Percentiles rank a stretch among this genome's conserved stretches.
Evolutionary conservation across 371 early-diverging fungal genomes (phyloP).

Genomic region (Haplosporangium sp.): DNA sequence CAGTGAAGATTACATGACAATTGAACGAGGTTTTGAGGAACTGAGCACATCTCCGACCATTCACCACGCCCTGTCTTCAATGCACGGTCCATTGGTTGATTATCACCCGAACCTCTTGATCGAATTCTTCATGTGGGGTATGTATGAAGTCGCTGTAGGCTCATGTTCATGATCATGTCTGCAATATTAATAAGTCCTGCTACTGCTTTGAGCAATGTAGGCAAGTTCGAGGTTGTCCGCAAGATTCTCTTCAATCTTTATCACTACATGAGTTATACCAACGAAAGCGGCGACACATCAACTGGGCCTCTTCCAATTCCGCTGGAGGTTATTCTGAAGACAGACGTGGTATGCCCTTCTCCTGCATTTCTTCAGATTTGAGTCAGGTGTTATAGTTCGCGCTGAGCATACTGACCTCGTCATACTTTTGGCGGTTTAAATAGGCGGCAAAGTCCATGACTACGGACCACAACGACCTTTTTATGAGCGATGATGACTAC

Average conservation of each 20-base stretch:
- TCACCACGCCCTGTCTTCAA: conserved; percentile 63
- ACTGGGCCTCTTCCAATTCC: conserved; percentile 62
- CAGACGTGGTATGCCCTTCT: conserved; percentile 60
- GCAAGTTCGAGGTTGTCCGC: conserved; percentile 76
- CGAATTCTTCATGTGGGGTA: conserved; percentile 84
- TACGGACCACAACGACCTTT: conserved; percentile 32
- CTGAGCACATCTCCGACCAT: conserved; percentile 63
- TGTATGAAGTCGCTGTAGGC: conserved; percentile 13
- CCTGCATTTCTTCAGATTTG: no score
- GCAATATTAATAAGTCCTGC: background rate
- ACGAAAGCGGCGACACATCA: conserved; percentile 58
- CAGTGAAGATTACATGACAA: conserved; percentile 56
- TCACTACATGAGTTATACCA: conserved; percentile 61
- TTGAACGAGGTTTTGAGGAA: conserved; percentile 45
- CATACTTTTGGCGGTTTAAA: background rate
- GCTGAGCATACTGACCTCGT: background rate
- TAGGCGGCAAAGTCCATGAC: conserved; percentile 44
- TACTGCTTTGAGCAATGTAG: conserved; percentile 33
- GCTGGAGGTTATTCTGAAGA: conserved; percentile 61
- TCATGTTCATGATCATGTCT: background rate
- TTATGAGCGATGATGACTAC: conserved; percentile 26
- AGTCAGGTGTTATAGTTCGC: background rate
- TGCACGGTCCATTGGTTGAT: conserved; percentile 76
- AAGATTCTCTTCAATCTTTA: conserved; percentile 65
- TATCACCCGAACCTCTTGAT: conserved; percentile 82